phyloP scores from a whole-genome alignment of 2,329 filamentous ascomycete genomes.

The Fusarium praegraminearum region DNA sequence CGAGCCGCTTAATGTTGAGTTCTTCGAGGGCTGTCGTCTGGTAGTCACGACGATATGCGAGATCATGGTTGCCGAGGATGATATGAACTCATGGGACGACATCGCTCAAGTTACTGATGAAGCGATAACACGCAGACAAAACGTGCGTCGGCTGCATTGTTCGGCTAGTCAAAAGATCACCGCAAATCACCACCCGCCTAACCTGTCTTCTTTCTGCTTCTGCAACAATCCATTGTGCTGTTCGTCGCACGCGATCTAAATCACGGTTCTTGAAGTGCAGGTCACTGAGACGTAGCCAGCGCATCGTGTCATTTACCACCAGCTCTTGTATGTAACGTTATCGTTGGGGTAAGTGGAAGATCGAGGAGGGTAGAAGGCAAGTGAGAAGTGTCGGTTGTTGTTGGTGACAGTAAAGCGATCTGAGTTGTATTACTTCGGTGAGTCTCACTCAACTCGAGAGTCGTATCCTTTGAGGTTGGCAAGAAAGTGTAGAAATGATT shows the following conservation, averaged over 20 bases:
- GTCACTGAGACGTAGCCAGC: slow-evolving; percentile 42
- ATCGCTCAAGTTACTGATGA: slow-evolving; percentile 34
- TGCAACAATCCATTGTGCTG: slow-evolving; percentile 38
- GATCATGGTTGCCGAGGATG: slow-evolving; percentile 44
- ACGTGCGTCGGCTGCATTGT: slow-evolving; percentile 35
- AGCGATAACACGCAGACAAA: slow-evolving; percentile 36
- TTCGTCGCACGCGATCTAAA: slow-evolving; percentile 32
- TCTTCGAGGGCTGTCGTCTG: slow-evolving; percentile 39
- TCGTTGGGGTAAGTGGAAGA: too few relatives aligned
- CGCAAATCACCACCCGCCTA: slow-evolving; percentile 34
- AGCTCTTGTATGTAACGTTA: too few relatives aligned
- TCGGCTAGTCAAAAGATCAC: slow-evolving; percentile 41
- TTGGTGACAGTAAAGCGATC: too few relatives aligned
- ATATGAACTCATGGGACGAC: slow-evolving; percentile 35
- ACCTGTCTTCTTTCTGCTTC: slow-evolving; percentile 32
- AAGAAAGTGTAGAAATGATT: too few relatives aligned
- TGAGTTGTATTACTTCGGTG: too few relatives aligned
- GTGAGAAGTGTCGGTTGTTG: too few relatives aligned
- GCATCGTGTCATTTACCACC: fast-evolving
- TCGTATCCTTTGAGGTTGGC: too few relatives aligned
- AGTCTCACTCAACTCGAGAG: fast-evolving
- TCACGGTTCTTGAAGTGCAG: slow-evolving; percentile 39
- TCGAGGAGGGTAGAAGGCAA: too few relatives aligned
- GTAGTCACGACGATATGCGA: slow-evolving; percentile 44
- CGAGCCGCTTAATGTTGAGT: slow-evolving; percentile 32